These are phyloP conservation scores for Chytriomyces sp. DNA, from an alignment of 192 early-diverging fungal species.

Conservation along the genomic window DNA sequence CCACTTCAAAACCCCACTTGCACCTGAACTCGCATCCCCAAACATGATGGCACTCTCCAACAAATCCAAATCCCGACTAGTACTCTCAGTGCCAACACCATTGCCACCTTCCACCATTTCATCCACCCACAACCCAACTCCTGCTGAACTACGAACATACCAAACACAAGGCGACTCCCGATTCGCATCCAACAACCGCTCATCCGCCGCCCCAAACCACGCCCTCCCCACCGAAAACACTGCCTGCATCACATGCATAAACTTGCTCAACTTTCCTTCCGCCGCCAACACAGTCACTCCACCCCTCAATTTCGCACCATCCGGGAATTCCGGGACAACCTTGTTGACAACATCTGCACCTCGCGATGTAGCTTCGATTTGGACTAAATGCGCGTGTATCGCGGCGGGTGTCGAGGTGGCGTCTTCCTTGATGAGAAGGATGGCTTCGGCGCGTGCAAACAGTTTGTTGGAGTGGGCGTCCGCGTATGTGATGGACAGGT, in stretches of 20 bases:
- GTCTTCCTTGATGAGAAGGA: not conserved
- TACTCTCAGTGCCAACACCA: too few relatives aligned
- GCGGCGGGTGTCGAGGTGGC: not conserved
- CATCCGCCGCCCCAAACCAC: too few relatives aligned
- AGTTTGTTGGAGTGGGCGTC: not conserved
- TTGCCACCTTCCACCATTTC: too few relatives aligned
- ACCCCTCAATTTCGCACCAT: not conserved
- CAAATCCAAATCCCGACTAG: not conserved
- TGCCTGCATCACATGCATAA: conserved; percentile 4
- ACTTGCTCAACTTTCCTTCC: not conserved
- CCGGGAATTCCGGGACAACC: not conserved
- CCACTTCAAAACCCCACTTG: not conserved
- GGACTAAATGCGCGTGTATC: not conserved
- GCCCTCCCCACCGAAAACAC: too few relatives aligned
- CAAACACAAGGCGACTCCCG: too few relatives aligned
- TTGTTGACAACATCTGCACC: not conserved
- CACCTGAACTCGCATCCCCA: not conserved
- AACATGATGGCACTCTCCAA: not conserved
- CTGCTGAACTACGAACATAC: too few relatives aligned
- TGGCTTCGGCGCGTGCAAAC: not conserved
- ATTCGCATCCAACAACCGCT: too few relatives aligned
- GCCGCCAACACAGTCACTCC: not conserved
- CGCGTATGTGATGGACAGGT: not conserved
- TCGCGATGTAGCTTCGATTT: not conserved
- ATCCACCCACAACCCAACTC: too few relatives aligned